These are phyloP conservation scores for Darksidea phi DNA, from an alignment of 495 filamentous ascomycete genomes.

Conservation along the genomic window DNA sequence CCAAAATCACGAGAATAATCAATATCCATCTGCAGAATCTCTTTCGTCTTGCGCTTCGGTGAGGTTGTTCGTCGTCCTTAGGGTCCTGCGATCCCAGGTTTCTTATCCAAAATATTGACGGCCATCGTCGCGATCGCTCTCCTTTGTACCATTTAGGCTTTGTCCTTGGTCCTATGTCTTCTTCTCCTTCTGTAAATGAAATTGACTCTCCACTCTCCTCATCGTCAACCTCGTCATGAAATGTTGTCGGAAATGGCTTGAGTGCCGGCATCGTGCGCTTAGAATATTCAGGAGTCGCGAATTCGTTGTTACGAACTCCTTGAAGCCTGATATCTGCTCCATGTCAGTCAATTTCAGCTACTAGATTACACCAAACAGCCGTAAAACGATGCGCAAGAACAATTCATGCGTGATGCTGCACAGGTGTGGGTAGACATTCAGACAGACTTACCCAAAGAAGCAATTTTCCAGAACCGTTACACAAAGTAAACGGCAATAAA, in stretches of 20 bases:
- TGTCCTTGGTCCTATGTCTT: neutral
- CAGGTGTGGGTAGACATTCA: no score
- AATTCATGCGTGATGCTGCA: no score
- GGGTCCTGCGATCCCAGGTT: neutral
- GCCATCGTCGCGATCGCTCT: neutral
- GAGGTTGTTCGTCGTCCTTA: neutral
- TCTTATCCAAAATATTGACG: neutral
- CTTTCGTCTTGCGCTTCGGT: constrained; percentile 10
- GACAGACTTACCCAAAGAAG: no score
- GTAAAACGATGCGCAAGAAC: no score
- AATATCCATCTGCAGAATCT: constrained; percentile 1
- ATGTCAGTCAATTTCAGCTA: no score
- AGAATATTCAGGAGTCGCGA: no score
- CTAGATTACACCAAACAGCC: no score
- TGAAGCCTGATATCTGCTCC: no score
- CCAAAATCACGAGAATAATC: constrained; percentile 5
- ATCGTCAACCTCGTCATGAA: constrained; percentile 7
- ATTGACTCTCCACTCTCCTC: constrained; percentile 9
- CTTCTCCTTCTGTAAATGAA: neutral
- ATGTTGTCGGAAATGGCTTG: neutral
- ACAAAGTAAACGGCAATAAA: no score
- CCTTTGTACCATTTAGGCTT: constrained; percentile 5
- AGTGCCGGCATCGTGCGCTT: constrained; percentile 1
- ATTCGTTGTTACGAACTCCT: no score
- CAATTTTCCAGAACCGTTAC: no score